These are phyloP conservation scores for Daedaleopsis nitida DNA, from an alignment of 768 basidiomycete genomes.

Conservation along the genomic window DNA sequence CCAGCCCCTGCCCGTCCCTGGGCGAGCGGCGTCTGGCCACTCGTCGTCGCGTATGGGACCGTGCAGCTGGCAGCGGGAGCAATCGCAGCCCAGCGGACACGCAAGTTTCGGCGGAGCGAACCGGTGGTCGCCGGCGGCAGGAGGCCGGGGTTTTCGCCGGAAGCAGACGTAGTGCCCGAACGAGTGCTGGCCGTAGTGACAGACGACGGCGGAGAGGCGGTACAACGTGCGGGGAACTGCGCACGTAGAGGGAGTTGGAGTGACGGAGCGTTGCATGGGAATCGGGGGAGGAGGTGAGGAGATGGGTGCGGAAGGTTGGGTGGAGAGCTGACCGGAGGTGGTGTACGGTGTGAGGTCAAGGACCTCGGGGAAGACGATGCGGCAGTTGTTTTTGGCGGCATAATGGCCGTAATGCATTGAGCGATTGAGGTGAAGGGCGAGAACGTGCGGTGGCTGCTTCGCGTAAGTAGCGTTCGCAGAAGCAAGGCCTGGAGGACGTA, in stretches of 20 bases:
- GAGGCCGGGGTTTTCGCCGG: constrained; percentile 73
- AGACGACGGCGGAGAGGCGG: constrained; percentile 82
- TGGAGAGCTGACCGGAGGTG: constrained; percentile 78
- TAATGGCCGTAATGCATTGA: constrained; percentile 79
- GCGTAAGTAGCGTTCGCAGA: neutral
- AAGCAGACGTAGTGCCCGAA: constrained; percentile 96
- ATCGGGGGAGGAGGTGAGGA: constrained; percentile 58
- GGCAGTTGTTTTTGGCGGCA: constrained; percentile 82
- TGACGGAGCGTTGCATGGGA: constrained; percentile 47
- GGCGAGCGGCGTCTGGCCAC: constrained; percentile 31
- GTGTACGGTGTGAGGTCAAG: constrained; percentile 90
- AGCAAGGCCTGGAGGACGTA: constrained; percentile 39
- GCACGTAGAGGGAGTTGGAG: constrained; percentile 58
- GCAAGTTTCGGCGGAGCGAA: constrained; percentile 40
- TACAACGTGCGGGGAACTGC: constrained; percentile 71
- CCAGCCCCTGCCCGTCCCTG: constrained; percentile 69
- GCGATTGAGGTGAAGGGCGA: constrained; percentile 89
- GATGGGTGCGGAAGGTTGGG: constrained; percentile 67
- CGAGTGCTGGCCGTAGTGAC: constrained; percentile 90
- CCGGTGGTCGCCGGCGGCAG: constrained; percentile 40
- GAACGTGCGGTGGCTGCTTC: constrained; percentile 76
- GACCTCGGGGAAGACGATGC: constrained; percentile 80
- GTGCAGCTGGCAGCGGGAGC: constrained; percentile 45
- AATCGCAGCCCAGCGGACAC: constrained; percentile 48
- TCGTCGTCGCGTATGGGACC: constrained; percentile 64